phyloP scores from a whole-genome alignment of 306 rosid species.

The Cucumis hystrix region DNA sequence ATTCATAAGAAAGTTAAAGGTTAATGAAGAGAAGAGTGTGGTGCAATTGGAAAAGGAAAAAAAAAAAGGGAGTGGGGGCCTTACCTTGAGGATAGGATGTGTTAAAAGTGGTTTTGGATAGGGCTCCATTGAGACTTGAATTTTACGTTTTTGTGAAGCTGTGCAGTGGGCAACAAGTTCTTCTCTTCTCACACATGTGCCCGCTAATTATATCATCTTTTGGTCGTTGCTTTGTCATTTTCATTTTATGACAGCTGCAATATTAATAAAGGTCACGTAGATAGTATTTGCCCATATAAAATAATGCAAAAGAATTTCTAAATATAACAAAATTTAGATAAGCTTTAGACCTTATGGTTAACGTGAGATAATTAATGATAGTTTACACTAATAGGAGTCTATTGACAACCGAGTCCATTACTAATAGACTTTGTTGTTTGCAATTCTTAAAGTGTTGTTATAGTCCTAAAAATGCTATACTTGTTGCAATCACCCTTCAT shows the following conservation, averaged over 20 bases:
- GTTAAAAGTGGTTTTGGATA: conserved; percentile 15
- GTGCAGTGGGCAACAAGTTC: background rate
- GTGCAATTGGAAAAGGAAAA: background rate
- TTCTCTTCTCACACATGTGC: conserved; percentile 31
- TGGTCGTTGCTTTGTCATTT: conserved; percentile 42
- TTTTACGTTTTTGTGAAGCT: conserved; percentile 24
- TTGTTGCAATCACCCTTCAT: too few species aligned
- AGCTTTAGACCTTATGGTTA: too few species aligned
- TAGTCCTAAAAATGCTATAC: too few species aligned
- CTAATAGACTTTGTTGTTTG: too few species aligned
- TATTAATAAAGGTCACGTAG: too few species aligned
- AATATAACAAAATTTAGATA: too few species aligned
- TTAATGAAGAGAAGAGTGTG: background rate
- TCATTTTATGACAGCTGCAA: conserved; percentile 4
- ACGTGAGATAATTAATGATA: too few species aligned
- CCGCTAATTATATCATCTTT: conserved; percentile 26
- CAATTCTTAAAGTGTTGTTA: too few species aligned
- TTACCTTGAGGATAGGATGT: background rate
- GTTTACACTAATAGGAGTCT: too few species aligned
- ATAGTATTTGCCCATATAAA: too few species aligned
- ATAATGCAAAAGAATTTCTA: too few species aligned
- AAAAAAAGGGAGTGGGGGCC: background rate
- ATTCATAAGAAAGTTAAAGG: background rate
- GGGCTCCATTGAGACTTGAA: conserved; percentile 32
- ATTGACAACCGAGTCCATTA: too few species aligned